Evolutionary conservation across 2,329 filamentous ascomycete genomes (phyloP), one percentile per base, ranked within the genome.

Genomic region (Pyrenophora tritici-repentis): DNA sequence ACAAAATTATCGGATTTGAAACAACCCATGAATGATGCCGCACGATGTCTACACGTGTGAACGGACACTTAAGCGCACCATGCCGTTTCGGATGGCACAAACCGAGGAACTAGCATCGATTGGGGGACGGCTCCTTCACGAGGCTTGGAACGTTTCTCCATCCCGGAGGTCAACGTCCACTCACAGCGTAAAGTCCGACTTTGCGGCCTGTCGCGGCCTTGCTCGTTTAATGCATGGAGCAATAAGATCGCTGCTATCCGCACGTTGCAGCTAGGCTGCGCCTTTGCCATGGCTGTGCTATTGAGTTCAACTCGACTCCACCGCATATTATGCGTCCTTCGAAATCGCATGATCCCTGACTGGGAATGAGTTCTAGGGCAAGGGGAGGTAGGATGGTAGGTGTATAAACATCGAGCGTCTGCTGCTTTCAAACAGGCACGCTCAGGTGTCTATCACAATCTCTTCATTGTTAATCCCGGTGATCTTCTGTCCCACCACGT

Each of bases 191-290:
- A 58, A 52, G 36, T 55, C 57, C 58, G 36, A 50, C 38, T 43
- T 55, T 50, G 47, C 53, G 55, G 42, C 57, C 42, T 52, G 47
- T 40, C 33, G 17, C 37, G 2, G 34, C 16, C 38, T 16, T 22
- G 33, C 26, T 26, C 55, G 68, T 24, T 68, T 32, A 67, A 67
- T 54, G 18, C 47, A 40, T 32, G 47, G 50, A 45, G 62, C 65
- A 70, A 70, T 71, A 62, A 65, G 35, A 63, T 48, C 37, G 39
- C 56, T 33, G 50, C 26, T 47, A 50, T 38, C 32, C 22, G 55
- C 62, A 24, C 62, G 56, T 64, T 64, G 46, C 42, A 13, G 22
- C 16, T 18, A 33, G 10, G 29, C 35, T 48, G 38, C 32, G 37
- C 24, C 38, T 41, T 31, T 40, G 16, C 43, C 41, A 47, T 42